Evolutionary conservation across 2,329 filamentous ascomycete species (phyloP), one percentile per base, ranked within the genome.

Genomic region (Berkeleyomyces basicola): DNA sequence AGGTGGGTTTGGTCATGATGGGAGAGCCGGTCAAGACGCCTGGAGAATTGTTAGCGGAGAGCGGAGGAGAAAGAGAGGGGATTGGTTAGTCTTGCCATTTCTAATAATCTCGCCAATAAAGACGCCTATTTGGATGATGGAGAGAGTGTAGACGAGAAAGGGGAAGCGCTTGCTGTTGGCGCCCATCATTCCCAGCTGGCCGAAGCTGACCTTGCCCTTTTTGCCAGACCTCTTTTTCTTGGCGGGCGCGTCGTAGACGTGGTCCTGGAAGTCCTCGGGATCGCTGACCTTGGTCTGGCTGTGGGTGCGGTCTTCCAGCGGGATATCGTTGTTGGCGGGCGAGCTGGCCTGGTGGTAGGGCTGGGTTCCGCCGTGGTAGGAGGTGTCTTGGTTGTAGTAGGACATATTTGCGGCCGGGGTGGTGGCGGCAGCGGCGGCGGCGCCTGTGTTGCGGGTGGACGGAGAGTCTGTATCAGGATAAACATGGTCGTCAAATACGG

Each of bases 51-150:
- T 66, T 60, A 64, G 47, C 7, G 5, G 47, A 9, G 23, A 51
- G n/a, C 14, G 44, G 47, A 14, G 23, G 49, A 14, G 3, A 3
- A 14, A 14, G 0, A 43, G 3, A 43, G 10, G 7, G 7, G 42
- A 43, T 11, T 36, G 47, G 31, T 36, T 53, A 11, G 51, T 55
- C 82, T 69, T 79, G 90, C 88, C 86, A 73, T 91, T 95, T 70
- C 86, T 88, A 58, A 88, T 85, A 66, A 99, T 77, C 75, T 97
- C 90, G 61, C 80, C 90, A 67, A 97, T 87, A 70, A 99, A 99
- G 37, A 97, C 90, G 14, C 78, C 82, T 23, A 93, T 75, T 72
- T 97, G 91, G 10, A 87, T 79, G 39, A 84, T 62, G 2, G 90
- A 88, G 66, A 97, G 81, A 51, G 85, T 74, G 72, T 92, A 97